These are phyloP conservation scores for Bretschneidera sinensis DNA, from an alignment of 345 rosid genomes.

Conservation along the genomic window DNA sequence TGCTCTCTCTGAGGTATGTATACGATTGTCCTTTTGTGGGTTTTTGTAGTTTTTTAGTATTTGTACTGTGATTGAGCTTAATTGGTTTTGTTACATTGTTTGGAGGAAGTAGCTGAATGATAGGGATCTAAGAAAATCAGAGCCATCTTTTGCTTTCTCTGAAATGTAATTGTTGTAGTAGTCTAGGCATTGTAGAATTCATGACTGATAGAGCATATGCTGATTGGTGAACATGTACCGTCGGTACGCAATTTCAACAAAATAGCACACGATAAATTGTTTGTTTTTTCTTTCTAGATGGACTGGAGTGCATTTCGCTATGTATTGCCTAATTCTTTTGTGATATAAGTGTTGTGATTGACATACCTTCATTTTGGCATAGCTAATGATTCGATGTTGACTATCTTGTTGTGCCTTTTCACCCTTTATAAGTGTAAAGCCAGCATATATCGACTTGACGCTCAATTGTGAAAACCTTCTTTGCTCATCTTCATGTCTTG, in stretches of 20 bases:
- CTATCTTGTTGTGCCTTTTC: too few species aligned
- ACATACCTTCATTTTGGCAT: too few species aligned
- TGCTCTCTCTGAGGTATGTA: conserved; percentile 73
- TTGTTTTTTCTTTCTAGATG: not conserved
- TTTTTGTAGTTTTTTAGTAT: not conserved
- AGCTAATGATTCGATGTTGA: too few species aligned
- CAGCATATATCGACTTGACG: too few species aligned
- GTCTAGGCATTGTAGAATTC: conserved; percentile 39
- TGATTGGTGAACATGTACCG: conserved; percentile 42
- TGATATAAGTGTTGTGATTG: too few species aligned
- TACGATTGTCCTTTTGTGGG: not conserved
- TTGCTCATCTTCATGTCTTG: too few species aligned
- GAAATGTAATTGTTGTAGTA: conserved; percentile 55
- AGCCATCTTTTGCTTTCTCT: too few species aligned
- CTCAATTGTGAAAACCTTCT: too few species aligned
- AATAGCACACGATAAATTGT: conserved; percentile 23
- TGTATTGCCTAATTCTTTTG: too few species aligned
- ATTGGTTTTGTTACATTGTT: not conserved
- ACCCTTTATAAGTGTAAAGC: too few species aligned
- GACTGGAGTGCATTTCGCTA: not conserved
- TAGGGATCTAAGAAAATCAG: conserved; percentile 11
- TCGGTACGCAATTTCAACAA: conserved; percentile 38
- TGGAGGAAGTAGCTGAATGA: not conserved
- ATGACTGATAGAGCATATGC: conserved; percentile 36
- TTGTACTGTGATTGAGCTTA: not conserved